Evolutionary conservation across 805 yeast species (phyloP), one percentile per base, ranked within the genome.

Genomic region (Lachancea dasiensis): DNA sequence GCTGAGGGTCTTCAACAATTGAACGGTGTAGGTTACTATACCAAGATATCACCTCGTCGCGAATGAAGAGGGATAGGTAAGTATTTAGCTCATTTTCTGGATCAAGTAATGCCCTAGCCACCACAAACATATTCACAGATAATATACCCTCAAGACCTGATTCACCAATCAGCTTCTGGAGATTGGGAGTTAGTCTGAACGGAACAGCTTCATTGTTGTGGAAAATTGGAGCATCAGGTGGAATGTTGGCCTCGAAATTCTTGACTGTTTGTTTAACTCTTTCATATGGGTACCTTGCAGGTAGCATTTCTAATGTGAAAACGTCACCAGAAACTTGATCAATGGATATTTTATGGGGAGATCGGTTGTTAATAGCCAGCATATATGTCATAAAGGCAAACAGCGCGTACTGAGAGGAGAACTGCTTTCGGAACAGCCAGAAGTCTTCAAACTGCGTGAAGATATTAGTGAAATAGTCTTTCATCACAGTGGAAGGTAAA

Each of bases 1-100:
- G 60, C 50, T 84, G 95, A 34, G 81, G 79, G 48, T 85, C 95
- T 49, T 81, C 90, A 1, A 86, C 87, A 24, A 82, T 69, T 8
- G 92, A 78, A 41, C 87, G 75, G 54, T 87, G 95, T 51, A 81
- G 78, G 56, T 84, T 94, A 27, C 89, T 78, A 59, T 81, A 89
- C 97, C 97, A 90, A 0, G 95, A 79, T 36, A 89, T 77, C 13
- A 90, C 83, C 61, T 92, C 99, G 63, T 92, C 98, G 41, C 97
- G 77, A 15, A 94, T 95, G 64, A 92, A 90, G 48, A 92, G 69
- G n/a, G 95, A 85, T 63, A 92, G 65, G 61, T 83, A 87, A 45
- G 87, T 94, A 52, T 84, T 95, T 60, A 92, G 69, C 49, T 90
- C 96, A 46, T 86, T 84, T 50, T 87, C 95, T 1, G 95, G 95